These are phyloP conservation scores for Silene coronaria DNA, from an alignment of 179 eudicot species.

Conservation along the genomic window DNA sequence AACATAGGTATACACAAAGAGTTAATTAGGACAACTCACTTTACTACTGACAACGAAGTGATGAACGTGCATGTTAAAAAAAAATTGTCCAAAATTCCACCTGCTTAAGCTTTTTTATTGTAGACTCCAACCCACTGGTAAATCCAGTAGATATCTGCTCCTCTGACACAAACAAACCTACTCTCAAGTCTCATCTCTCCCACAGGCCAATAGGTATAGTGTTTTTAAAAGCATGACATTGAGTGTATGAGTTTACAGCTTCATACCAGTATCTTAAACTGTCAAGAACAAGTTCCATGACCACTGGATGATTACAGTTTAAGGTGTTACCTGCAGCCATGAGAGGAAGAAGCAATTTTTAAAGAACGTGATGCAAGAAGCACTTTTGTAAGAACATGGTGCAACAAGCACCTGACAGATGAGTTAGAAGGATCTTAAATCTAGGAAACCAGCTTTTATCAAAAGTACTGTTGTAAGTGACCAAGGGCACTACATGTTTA, in stretches of 20 bases:
- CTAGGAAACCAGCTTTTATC: background rate
- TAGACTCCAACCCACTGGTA: background rate
- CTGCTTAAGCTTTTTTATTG: background rate
- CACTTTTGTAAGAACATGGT: background rate
- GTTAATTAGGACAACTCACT: background rate
- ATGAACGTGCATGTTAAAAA: background rate
- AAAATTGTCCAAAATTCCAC: background rate
- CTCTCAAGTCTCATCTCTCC: background rate
- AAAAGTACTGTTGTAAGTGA: background rate
- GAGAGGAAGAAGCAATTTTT: background rate
- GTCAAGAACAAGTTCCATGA: conserved; percentile 95
- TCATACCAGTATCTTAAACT: conserved; percentile 96
- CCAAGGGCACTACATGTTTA: background rate
- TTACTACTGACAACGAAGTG: background rate
- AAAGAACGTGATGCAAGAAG: background rate
- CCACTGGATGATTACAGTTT: conserved; percentile 97
- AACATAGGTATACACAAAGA: background rate
- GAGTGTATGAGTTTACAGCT: background rate
- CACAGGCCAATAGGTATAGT: background rate
- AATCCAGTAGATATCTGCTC: background rate
- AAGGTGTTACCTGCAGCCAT: conserved; percentile 73
- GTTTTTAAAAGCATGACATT: background rate
- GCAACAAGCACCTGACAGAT: background rate
- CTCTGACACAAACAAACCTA: background rate
- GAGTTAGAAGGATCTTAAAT: background rate